Conservation (phyloP, 192 early-diverging fungal species). For the Helicostylum pulchrum region DNA sequence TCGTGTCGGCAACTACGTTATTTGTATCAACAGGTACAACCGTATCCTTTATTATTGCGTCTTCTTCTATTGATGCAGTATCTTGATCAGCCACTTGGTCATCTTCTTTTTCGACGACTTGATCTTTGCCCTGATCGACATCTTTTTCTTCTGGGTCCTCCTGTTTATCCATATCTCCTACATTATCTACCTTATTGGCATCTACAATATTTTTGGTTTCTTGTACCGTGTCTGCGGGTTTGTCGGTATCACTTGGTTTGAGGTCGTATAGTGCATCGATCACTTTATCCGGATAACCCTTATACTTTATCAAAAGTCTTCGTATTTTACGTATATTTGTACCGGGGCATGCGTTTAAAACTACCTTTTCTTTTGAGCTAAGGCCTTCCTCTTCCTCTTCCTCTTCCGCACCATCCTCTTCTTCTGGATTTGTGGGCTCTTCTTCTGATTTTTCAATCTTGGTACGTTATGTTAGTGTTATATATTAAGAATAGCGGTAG, state of each 20-base stretch:
- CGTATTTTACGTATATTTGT: slow-evolving; percentile 47
- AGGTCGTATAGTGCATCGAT: slow-evolving; percentile 49
- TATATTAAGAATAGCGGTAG: no score
- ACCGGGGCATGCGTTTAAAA: slow-evolving; percentile 55
- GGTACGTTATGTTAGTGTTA: no score
- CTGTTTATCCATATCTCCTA: not conserved
- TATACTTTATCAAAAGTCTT: slow-evolving; percentile 42
- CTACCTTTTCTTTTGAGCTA: slow-evolving; percentile 49
- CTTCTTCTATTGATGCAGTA: not conserved
- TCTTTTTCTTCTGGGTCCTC: not conserved
- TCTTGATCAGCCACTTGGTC: slow-evolving; percentile 5
- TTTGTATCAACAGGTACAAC: no score
- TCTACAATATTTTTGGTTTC: not conserved
- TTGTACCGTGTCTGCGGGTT: not conserved
- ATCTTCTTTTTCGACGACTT: not conserved
- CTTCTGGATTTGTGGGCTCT: no score
- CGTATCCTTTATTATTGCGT: not conserved
- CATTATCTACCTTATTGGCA: not conserved
- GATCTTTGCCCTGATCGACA: not conserved
- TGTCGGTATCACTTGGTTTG: not conserved
- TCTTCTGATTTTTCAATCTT: slow-evolving; percentile 1
- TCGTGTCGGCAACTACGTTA: no score
- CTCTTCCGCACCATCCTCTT: slow-evolving; percentile 18
- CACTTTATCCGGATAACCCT: slow-evolving; percentile 46
- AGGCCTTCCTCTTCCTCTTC: slow-evolving; percentile 29